Conservation (phyloP, 805 yeast genomes). For the Metschnikowia cerradonensis region DNA sequence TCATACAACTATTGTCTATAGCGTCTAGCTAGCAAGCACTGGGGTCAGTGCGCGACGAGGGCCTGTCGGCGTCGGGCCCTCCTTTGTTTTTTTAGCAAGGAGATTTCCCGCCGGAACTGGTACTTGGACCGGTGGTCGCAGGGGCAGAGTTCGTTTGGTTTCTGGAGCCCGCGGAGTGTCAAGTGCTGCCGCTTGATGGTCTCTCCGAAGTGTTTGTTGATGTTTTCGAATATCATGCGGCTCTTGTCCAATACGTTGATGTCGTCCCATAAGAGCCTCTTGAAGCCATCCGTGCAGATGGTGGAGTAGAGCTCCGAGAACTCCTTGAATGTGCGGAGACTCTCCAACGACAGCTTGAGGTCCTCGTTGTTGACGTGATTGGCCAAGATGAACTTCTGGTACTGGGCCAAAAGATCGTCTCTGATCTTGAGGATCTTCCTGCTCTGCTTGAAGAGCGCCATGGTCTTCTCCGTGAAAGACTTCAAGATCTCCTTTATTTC, state of each 20-base stretch:
- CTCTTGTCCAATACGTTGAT: conserved; percentile 2
- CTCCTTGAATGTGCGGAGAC: conserved; percentile 2
- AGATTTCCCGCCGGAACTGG: conserved; percentile 1
- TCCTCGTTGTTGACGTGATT: conserved; percentile 3
- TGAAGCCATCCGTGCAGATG: conserved; percentile 5
- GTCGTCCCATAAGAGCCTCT: conserved; percentile 3
- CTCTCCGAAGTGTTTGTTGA: neutral
- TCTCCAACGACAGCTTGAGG: conserved; percentile 1
- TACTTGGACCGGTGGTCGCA: conserved; percentile 1
- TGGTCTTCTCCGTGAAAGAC: neutral
- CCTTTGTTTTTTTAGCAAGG: conserved; percentile 3
- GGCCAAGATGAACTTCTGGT: conserved; percentile 2
- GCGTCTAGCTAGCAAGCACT: neutral
- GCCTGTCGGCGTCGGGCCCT: neutral
- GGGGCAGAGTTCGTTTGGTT: neutral
- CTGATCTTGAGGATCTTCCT: neutral
- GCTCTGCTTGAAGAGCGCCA: neutral
- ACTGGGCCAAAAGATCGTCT: conserved; percentile 1
- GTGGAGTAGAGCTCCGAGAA: conserved; percentile 3
- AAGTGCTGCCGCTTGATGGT: conserved; percentile 4
- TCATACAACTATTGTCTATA: no score
- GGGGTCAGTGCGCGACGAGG: neutral
- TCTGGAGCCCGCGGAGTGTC: conserved; percentile 1
- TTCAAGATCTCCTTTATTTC: neutral
- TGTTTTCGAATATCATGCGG: neutral